These are phyloP conservation scores for Corchorus capsularis DNA, from an alignment of 345 rosid species.

Conservation along the genomic window DNA sequence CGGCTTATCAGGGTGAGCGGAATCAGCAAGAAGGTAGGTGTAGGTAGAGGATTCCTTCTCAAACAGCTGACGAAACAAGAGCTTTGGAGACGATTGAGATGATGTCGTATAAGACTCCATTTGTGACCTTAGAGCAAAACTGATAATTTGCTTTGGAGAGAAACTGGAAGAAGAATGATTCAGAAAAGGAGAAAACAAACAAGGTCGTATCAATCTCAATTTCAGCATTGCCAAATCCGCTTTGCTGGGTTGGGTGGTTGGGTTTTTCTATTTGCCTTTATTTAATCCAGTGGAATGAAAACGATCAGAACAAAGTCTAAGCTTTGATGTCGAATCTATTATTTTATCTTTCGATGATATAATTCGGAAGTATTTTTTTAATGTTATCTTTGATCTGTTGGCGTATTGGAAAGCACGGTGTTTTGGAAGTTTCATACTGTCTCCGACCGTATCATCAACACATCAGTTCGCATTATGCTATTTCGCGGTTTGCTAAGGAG, in stretches of 20 bases:
- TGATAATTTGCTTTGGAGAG: conserved; percentile 21
- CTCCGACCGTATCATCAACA: not conserved
- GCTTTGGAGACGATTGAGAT: conserved; percentile 40
- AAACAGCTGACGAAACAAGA: conserved; percentile 85
- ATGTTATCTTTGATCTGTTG: not conserved
- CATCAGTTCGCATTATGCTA: not conserved
- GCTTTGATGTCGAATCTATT: not conserved
- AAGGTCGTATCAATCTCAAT: conserved; percentile 11
- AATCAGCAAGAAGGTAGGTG: conserved; percentile 92
- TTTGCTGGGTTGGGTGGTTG: not conserved
- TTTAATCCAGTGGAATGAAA: not conserved
- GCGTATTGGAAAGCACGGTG: not conserved
- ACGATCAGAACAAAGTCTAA: conserved; percentile 8
- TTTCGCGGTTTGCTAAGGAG: not conserved
- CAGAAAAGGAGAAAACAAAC: conserved; percentile 7
- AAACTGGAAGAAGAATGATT: not conserved
- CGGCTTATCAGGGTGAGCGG: conserved; percentile 77
- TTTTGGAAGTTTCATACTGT: not conserved
- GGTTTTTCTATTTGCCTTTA: not conserved
- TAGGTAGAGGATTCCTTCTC: conserved; percentile 90
- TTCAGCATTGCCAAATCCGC: conserved; percentile 24
- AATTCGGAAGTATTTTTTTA: not conserved
- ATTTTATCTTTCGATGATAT: no score
- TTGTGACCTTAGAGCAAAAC: conserved; percentile 15
- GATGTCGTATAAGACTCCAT: conserved; percentile 33